These are phyloP conservation scores for Penicillium vulpinum DNA, from an alignment of 2,329 filamentous ascomycete genomes.

Conservation along the genomic window DNA sequence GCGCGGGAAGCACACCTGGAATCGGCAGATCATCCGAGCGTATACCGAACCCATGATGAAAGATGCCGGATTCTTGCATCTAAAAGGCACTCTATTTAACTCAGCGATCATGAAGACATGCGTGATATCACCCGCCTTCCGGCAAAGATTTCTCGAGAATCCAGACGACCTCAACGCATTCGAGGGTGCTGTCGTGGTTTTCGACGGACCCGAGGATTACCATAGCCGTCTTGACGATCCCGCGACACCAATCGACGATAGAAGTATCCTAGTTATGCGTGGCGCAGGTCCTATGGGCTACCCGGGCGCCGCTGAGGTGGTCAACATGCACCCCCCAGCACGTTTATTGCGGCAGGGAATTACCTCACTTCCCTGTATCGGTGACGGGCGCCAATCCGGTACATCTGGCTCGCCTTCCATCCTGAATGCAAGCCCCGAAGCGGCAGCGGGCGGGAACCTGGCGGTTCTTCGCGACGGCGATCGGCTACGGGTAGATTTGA, in stretches of 20 bases:
- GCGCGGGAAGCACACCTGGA: constrained; percentile 50
- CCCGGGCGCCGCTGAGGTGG: background rate
- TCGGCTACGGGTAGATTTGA: background rate
- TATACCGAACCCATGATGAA: constrained; percentile 49
- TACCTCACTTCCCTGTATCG: background rate
- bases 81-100: constrained; percentile 51
- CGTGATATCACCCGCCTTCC: constrained; percentile 50
- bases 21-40: constrained; percentile 49
- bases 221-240: constrained; percentile 46
- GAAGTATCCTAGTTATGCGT: constrained; percentile 26
- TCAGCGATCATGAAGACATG: constrained; percentile 57
- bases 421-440: background rate
- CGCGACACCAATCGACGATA: constrained; percentile 39
- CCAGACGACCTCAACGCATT: constrained; percentile 51
- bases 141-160: constrained; percentile 46
- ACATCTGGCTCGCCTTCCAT: background rate
- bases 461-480: background rate
- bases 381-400: background rate
- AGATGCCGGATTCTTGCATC: constrained; percentile 54
- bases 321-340: background rate
- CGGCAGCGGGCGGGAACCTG: background rate
- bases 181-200: constrained; percentile 49
- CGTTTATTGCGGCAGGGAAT: background rate
- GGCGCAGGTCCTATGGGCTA: background rate
- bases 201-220: constrained; percentile 54